These are phyloP conservation scores for Choiromyces venosus DNA, from an alignment of 495 filamentous ascomycete genomes.

Conservation along the genomic window DNA sequence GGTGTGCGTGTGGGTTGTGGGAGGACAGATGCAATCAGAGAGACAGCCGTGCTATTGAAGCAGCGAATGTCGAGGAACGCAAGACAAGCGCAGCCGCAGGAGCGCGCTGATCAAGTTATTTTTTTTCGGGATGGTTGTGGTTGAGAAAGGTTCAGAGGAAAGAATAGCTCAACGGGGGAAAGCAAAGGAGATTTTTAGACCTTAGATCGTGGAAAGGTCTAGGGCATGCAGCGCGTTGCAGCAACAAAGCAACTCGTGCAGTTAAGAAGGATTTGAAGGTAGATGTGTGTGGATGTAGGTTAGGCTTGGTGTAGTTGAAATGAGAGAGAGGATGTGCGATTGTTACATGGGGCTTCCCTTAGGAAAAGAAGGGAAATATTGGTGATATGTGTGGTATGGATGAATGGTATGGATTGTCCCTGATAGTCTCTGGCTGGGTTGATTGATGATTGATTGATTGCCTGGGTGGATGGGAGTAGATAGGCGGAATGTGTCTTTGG, in stretches of 20 bases:
- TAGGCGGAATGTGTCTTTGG: neutral
- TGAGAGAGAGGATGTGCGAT: neutral
- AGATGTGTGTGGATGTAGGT: neutral
- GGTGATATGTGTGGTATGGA: neutral
- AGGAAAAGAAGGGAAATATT: neutral
- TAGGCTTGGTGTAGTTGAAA: neutral
- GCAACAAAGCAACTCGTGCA: neutral
- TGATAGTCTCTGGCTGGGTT: neutral
- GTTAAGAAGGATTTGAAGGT: neutral
- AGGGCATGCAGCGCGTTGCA: neutral
- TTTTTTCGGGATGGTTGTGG: neutral
- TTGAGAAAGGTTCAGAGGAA: conserved; percentile 8
- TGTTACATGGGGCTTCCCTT: neutral
- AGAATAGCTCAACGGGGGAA: conserved; percentile 6
- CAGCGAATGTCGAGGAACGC: neutral
- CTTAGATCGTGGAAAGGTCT: neutral
- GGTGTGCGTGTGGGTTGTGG: neutral
- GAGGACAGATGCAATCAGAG: neutral
- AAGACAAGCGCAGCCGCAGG: conserved; percentile 38
- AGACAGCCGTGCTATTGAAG: neutral
- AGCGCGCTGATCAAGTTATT: conserved; percentile 12
- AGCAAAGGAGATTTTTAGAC: neutral
- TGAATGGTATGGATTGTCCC: neutral
- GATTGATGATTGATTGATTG: neutral
- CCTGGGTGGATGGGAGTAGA: neutral